Evolutionary conservation across 1,284 basidiomycete species (phyloP), one percentile per base, ranked within the genome.

Genomic region (Acaromyces ingoldii): DNA sequence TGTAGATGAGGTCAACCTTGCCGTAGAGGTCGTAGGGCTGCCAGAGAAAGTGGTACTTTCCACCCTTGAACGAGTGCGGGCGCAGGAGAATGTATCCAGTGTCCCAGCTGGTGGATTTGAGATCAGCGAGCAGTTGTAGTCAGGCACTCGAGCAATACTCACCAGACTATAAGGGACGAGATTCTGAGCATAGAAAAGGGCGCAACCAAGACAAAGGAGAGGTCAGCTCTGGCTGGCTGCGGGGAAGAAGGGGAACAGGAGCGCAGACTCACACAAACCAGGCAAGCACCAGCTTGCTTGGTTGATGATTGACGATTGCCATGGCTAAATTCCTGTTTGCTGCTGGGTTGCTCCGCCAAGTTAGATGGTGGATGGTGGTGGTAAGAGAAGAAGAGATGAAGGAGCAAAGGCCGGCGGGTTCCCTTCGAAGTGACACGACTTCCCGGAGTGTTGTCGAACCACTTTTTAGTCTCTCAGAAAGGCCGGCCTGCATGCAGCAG

Each of bases 1-100:
- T 88, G 66, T 95, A 93, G 10, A 88, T 83, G 55, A 80, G 79
- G 70, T 88, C 86, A 48, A 91, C 79, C 39, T 85, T 78, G 62
- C 86, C 84, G 75, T 90, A 89, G 26, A 87, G 68, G 31, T 53
- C 48, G 51, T 70, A 64, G 9, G 62, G 62, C 11, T 60, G 41
- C 55, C 51, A 58, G 31, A 49, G 26, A 47, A 39, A 60, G 29
- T 53, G 47, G 21, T 66, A 70, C 62, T 67, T 51, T 78, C 58
- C 82, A 79, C 89, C 63, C 24, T 53, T 54, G 51, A 68, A 58
- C 26, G 59, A 60, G 25, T 63, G 54, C 0, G 65, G 65, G 22
- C 67, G 65, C 17, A 59, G 37, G 3, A 69, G 52, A 25, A 69
- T 62, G 58, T 65, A 69, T 30, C 59, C 57, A n/a, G 57, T 49